These are phyloP conservation scores for Alternaria burnsii DNA, from an alignment of 2,329 filamentous ascomycete genomes.

Conservation along the genomic window DNA sequence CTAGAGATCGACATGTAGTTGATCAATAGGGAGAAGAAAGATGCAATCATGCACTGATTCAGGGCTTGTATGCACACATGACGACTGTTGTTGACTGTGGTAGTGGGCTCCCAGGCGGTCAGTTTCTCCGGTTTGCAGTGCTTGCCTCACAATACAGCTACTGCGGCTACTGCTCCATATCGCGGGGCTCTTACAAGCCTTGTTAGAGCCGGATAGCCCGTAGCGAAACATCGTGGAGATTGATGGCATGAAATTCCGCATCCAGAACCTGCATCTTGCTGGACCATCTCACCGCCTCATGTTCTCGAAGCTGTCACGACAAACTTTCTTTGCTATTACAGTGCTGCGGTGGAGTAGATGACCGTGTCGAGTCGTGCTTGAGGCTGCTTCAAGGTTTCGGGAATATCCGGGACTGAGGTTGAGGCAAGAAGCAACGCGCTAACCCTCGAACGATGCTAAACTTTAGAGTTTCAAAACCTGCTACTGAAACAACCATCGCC, in stretches of 20 bases:
- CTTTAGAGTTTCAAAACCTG: constrained; percentile 35
- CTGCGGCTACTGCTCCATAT: neutral
- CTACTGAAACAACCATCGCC: constrained; percentile 27
- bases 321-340: neutral
- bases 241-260: neutral
- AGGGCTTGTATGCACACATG: neutral
- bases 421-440: constrained; percentile 21
- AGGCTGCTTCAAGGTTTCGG: constrained; percentile 15
- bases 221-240: constrained; percentile 7
- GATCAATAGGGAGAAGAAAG: neutral
- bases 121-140: neutral
- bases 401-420: constrained; percentile 22
- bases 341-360: neutral
- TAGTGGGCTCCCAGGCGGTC: neutral
- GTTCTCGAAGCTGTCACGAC: constrained; percentile 1
- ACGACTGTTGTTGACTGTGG: neutral
- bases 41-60: neutral
- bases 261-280: constrained; percentile 6
- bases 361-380: neutral
- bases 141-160: constrained; percentile 6
- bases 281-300: neutral
- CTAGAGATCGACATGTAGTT: neutral
- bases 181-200: neutral
- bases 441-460: constrained; percentile 31
- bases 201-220: neutral